Base-by-base conservation (phyloP, 768 basidiomycete species). In the Hericium coralloides region DNA sequence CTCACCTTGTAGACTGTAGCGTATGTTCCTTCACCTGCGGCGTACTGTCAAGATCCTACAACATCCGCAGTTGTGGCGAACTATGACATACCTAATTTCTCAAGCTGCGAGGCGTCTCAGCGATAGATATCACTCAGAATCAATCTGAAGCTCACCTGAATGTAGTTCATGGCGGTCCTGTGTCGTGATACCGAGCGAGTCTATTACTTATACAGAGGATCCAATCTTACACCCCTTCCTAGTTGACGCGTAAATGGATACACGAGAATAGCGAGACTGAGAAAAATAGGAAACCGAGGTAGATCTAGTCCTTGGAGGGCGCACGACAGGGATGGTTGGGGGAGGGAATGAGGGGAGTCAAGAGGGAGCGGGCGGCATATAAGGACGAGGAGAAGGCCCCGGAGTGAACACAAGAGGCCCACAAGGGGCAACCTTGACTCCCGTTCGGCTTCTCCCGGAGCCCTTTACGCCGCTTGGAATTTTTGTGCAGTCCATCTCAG, bases 1-100 rank as follows among this genome's bases (percentile, higher is more conserved):
- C 12, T 50, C 57, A 92, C 92, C 83, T 97, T 97, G 81, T 85
- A 95, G n/a, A 94, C 92, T 12, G 92, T 94, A 39, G 93, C 93
- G 69, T 95, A 95, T 41, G 93, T 95, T 55, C 93, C 93, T 75
- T 90, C 87, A 64, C 88, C 87, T 89, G 49, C 20, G 47, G 17
- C 55, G 18, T 36, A 15, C 14, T 36, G 8, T 22, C 12, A 48
- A 15, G n/a, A 53, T 66, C 26, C 15, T 57, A 12, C 37, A 12
- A 17, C 43, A 45, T 17, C 43, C 4, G 43, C 43, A 31, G 31
- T 9, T 0, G 31, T 31, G 31, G 31, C n/a, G 4, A n/a, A 50
- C 12, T 38, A 7, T 25, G 53, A 69, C 68, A 15, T 47, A 49
- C 90, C 93, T 63, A 97, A 75, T 75, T 95, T 97, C 75, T 97